A percentile compares a stretch with the other conserved stretches of the same genome.
Evolutionary conservation across 2,329 filamentous ascomycete species (phyloP).

Genomic region (Pestalotiopsis fici): DNA sequence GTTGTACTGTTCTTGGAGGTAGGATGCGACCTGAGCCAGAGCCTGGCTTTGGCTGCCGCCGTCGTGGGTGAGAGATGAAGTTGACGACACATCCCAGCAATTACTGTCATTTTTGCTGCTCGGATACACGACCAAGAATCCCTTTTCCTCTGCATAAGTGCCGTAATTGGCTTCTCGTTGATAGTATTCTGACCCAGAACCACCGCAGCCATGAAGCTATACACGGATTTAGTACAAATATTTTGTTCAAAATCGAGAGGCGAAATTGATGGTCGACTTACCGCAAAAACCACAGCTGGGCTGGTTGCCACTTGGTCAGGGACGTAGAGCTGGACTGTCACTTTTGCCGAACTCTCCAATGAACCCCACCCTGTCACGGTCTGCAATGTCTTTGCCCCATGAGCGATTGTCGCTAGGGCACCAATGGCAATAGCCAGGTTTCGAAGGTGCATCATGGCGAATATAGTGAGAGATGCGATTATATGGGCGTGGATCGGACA

Average conservation of each 20-base stretch:
- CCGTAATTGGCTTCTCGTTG: background rate
- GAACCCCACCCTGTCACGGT: no score
- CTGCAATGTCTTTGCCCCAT: no score
- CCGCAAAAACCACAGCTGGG: background rate
- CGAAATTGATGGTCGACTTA: no score
- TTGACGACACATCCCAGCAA: constrained; percentile 53
- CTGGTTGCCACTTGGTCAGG: background rate
- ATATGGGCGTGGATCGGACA: no score
- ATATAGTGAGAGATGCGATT: no score
- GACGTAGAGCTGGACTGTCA: no score
- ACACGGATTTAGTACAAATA: background rate
- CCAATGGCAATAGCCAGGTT: no score
- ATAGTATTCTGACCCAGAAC: background rate
- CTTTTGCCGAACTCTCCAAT: no score
- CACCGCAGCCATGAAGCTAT: constrained; percentile 4
- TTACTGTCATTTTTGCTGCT: constrained; percentile 19
- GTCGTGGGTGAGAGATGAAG: constrained; percentile 50
- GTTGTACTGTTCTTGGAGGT: constrained; percentile 51
- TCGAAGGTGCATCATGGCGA: no score
- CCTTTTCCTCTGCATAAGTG: constrained; percentile 15
- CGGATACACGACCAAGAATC: constrained; percentile 23
- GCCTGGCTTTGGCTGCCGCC: constrained; percentile 57
- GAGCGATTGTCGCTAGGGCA: no score
- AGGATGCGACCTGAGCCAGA: constrained; percentile 61
- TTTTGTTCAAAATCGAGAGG: no score